These are phyloP conservation scores for Hypoxylon fragiforme DNA, from an alignment of 495 filamentous ascomycete species.

Conservation along the genomic window DNA sequence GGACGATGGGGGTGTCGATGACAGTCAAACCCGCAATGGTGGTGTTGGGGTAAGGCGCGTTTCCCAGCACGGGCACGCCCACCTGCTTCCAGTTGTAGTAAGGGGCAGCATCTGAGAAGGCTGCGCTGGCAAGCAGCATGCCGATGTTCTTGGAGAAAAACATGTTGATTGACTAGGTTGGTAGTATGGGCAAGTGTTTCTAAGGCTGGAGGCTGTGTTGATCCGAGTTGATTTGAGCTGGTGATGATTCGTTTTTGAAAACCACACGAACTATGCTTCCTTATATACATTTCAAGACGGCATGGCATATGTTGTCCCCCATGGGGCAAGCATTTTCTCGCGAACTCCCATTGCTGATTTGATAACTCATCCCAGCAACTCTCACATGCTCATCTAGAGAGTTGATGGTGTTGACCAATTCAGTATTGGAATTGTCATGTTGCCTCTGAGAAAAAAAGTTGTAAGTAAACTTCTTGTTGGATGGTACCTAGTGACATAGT, in stretches of 20 bases:
- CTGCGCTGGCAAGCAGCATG: conserved; percentile 17
- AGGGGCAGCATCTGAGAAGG: conserved; percentile 4
- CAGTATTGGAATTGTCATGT: conserved; percentile 2
- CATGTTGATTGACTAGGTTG: conserved; percentile 15
- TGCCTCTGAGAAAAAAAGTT: background rate
- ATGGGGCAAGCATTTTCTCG: background rate
- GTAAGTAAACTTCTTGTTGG: conserved; percentile 12
- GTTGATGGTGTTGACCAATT: background rate
- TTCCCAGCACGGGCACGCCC: conserved; percentile 9
- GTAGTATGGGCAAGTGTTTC: conserved; percentile 5
- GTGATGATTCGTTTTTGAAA: background rate
- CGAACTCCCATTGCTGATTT: background rate
- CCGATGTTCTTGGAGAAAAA: conserved; percentile 17
- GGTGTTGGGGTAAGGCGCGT: conserved; percentile 20
- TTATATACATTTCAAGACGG: conserved; percentile 18
- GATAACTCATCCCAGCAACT: background rate
- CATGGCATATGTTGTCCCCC: background rate
- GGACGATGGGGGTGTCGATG: conserved; percentile 47
- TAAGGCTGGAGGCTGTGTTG: conserved; percentile 7
- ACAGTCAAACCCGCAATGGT: conserved; percentile 40
- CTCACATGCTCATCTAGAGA: conserved; percentile 1
- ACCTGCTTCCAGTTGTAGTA: background rate
- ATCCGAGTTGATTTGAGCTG: background rate
- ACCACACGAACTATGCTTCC: background rate
- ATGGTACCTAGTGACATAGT: conserved; percentile 16